Conservation (phyloP, 2,329 filamentous ascomycete genomes). For the Fusarium algeriense region DNA sequence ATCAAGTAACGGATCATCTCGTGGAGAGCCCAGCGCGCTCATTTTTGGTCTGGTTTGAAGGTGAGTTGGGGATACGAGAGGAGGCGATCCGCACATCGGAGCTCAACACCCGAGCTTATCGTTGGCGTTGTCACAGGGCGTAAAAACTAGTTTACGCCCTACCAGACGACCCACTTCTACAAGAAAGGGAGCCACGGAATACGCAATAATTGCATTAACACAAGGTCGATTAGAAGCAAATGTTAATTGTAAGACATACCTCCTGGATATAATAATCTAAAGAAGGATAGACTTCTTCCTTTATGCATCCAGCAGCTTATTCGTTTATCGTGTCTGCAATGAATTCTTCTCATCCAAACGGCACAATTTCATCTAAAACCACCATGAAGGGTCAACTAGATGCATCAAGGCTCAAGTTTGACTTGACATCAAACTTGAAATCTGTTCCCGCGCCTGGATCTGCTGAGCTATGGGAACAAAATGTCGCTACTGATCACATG, state of each 20-base stretch:
- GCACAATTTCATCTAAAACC: background rate
- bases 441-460: background rate
- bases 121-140: background rate
- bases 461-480: background rate
- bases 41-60: background rate
- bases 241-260: too few species aligned
- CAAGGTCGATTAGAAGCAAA: too few species aligned
- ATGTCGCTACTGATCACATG: background rate
- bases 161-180: background rate
- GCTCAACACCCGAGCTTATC: background rate
- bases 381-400: background rate
- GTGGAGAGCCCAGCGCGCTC: fast-evolving
- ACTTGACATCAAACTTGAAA: background rate
- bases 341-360: background rate
- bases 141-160: background rate
- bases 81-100: background rate
- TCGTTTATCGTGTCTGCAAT: too few species aligned
- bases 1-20: fast-evolving
- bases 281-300: too few species aligned
- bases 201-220: too few species aligned
- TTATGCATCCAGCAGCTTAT: too few species aligned
- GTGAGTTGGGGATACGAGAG: background rate
- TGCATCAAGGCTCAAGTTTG: background rate
- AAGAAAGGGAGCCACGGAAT: background rate
- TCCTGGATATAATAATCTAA: too few species aligned